Conservation (phyloP, 805 yeast genomes). For the Ogataea ganodermae region DNA sequence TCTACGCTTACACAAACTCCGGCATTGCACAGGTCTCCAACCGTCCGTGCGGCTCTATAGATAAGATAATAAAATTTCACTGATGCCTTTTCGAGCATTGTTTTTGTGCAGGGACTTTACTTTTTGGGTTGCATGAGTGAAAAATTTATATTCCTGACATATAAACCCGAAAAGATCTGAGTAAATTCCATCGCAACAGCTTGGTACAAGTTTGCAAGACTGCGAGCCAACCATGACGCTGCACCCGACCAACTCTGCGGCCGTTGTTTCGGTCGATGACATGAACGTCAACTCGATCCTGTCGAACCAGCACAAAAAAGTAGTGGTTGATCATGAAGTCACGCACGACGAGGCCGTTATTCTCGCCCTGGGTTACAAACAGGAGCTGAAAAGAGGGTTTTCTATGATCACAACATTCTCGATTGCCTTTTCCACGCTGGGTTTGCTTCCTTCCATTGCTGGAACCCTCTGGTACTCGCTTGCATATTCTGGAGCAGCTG, state of each 20-base stretch:
- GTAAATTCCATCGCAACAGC: no score
- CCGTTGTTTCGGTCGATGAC: constrained; percentile 26
- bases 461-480: constrained; percentile 63
- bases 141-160: constrained; percentile 8
- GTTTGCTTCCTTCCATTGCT: constrained; percentile 66
- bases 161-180: neutral
- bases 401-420: constrained; percentile 57
- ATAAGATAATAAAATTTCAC: constrained; percentile 5
- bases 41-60: neutral
- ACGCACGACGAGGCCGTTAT: constrained; percentile 55
- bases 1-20: no score
- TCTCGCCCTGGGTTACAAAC: constrained; percentile 61
- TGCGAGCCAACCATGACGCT: constrained; percentile 16
- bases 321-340: constrained; percentile 47
- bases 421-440: constrained; percentile 65
- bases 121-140: constrained; percentile 1
- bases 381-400: constrained; percentile 65
- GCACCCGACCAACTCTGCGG: constrained; percentile 18
- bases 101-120: neutral
- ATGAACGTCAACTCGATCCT: constrained; percentile 23
- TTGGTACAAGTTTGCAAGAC: constrained; percentile 11
- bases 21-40: neutral
- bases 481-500: constrained; percentile 62
- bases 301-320: constrained; percentile 28
- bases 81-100: constrained; percentile 4